phyloP scores from a whole-genome alignment of 495 filamentous ascomycete genomes.

The Aspergillus kassunensis region DNA sequence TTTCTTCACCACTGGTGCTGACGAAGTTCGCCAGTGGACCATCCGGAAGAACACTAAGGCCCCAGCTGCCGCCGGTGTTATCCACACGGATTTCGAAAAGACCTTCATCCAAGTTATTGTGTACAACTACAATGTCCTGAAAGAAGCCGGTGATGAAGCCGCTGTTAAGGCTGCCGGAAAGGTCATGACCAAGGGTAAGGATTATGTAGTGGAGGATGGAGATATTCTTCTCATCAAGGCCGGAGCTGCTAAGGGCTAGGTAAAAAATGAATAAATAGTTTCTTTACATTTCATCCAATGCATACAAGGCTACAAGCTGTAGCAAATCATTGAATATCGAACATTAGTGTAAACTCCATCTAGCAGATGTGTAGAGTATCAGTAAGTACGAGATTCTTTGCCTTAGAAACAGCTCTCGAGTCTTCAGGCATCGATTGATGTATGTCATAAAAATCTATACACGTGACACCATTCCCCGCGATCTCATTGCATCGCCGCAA shows the following conservation, averaged over 20 bases:
- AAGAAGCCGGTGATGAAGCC: conserved; percentile 83
- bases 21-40: conserved; percentile 98
- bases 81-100: conserved; percentile 98
- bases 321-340: too few relatives aligned
- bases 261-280: conserved; percentile 4
- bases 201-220: conserved; percentile 65
- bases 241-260: conserved; percentile 80
- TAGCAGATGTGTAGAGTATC: too few relatives aligned
- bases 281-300: not conserved
- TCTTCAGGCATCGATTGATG: not conserved
- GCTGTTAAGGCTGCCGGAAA: conserved; percentile 91
- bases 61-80: conserved; percentile 94
- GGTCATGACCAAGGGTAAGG: conserved; percentile 98
- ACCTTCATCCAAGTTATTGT: conserved; percentile 97
- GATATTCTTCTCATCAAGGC: conserved; percentile 85
- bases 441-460: conserved; percentile 11
- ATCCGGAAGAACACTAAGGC: conserved; percentile 96
- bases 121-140: conserved; percentile 74
- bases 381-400: too few relatives aligned
- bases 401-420: not conserved
- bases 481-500: conserved; percentile 9
- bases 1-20: conserved; percentile 96
- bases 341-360: too few relatives aligned
- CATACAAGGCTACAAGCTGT: too few relatives aligned
- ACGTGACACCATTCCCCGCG: conserved; percentile 34